A percentile compares a stretch with the other conserved stretches of the same genome.
Evolutionary conservation across 2,329 filamentous ascomycete genomes (phyloP).

Genomic region (Calonectria honghensis): DNA sequence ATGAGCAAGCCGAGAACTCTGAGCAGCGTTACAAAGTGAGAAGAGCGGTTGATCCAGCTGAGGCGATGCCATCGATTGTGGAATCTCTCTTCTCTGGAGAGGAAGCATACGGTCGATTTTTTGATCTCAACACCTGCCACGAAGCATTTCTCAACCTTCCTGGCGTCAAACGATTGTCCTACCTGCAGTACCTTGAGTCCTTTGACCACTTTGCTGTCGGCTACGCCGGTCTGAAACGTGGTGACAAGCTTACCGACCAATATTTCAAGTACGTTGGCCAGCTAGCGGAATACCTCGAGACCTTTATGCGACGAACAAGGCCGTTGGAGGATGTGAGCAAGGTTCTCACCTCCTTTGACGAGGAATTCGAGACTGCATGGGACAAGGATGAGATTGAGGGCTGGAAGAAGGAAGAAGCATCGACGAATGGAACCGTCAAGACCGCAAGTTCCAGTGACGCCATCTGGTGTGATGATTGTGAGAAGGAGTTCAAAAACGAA

Average conservation of each 20-base stretch:
- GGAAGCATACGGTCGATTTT: slow-evolving; percentile 93
- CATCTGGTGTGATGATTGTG: slow-evolving; percentile 92
- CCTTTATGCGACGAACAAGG: slow-evolving; percentile 88
- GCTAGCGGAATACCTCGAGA: slow-evolving; percentile 88
- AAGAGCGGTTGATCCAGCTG: slow-evolving; percentile 78
- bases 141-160: slow-evolving; percentile 94
- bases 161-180: slow-evolving; percentile 88
- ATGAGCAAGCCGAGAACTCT: slow-evolving; percentile 95
- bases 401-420: slow-evolving; percentile 78
- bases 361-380: slow-evolving; percentile 91
- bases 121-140: slow-evolving; percentile 89
- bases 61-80: slow-evolving; percentile 79
- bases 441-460: slow-evolving; percentile 72
- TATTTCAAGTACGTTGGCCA: slow-evolving; percentile 93
- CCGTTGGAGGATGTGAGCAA: slow-evolving; percentile 91
- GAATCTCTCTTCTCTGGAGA: slow-evolving; percentile 97
- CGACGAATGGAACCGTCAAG: slow-evolving; percentile 58
- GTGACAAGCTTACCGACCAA: slow-evolving; percentile 91
- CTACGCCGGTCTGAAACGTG: slow-evolving; percentile 82
- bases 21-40: slow-evolving; percentile 91
- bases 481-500: slow-evolving; percentile 96
- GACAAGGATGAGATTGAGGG: slow-evolving; percentile 85
- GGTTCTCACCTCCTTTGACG: slow-evolving; percentile 84
- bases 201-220: slow-evolving; percentile 92
- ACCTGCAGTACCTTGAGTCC: slow-evolving; percentile 92